Evolutionary conservation across 495 filamentous ascomycete species (phyloP), one percentile per base, ranked within the genome.

Genomic region (Hypoxylon fuscum): DNA sequence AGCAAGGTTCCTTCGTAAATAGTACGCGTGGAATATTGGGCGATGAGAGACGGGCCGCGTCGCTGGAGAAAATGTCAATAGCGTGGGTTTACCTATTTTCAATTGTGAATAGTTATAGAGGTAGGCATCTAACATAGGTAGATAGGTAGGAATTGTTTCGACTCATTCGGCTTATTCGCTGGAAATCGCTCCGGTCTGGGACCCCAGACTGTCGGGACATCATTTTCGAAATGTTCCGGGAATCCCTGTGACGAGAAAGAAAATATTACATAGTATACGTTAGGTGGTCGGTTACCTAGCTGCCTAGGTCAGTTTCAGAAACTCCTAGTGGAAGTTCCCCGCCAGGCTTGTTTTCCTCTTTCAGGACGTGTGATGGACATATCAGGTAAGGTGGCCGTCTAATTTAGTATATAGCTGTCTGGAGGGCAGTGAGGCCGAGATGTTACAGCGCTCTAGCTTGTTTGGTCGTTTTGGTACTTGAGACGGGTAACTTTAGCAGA

Each of bases 271-370:
- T 38, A n/a, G n/a, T n/a, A n/a, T 44, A 42, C 40, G 43, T 49
- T 53, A 37, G 48, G 42, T 54, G 21, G 46, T 25, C 25, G 45
- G 38, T 20, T 38, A 54, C 18, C 40, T n/a, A n/a, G 38, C 31
- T 38, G 49, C 18, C 21, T 47, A 31, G 47, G 53, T 60, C 32
- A 31, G 63, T 66, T 66, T 66, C 57, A 66, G 57, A 54, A 62
- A 11, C 5, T 40, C 63, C 63, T 55, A 66, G 63, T 31, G 57
- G 52, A 47, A 59, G 48, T 38, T 51, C 44, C 55, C 62, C 50
- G 48, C 35, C 46, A 58, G 47, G 41, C 38, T 42, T 37, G 20
- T 41, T 27, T 62, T 66, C 57, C 46, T 43, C 27, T 57, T 66
- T 45, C 40, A 49, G 52, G 42, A n/a, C 22, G 31, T 44, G 1